Base-by-base conservation (phyloP, 768 basidiomycete species). In the Lactarius indigo region DNA sequence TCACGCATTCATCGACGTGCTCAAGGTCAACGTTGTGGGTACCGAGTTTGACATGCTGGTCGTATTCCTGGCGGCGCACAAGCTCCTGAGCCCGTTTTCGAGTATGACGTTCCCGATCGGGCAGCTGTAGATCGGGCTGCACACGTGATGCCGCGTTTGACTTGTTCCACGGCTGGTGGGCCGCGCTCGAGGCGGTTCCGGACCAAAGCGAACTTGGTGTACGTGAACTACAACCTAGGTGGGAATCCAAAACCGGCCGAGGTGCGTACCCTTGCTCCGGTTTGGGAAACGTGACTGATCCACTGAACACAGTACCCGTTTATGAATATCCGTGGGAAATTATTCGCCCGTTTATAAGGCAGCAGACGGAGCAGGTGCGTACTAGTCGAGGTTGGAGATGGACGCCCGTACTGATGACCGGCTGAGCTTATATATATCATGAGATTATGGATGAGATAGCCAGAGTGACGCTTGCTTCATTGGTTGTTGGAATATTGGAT, bases 61-160 rank as follows among this genome's bases (percentile, higher is more conserved):
- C 0, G 72, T 80, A 2, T 74, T 87, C 55, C 71, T 87, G 33
- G 33, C 56, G 74, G 7, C 1, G 78, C 81, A 13, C 86, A 41
- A 31, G 42, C 44, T 5, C 8, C 59, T 33, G 33, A 52, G 4
- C 33, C 33, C 33, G 33, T 33, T 33, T 33, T 33, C 9, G 1
- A 2, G 63, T 9, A 28, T 9, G 33, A 57, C 42, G 0, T 75
- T 91, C 2, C 89, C 89, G 10, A 85, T 91, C 73, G 88, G 88
- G 39, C 90, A 91, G 72, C 81, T 91, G 18, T 85, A 87, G 71
- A 78, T 91, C n/a, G 89, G 90, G 74, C 78, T 91, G 42, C 89
- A 91, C 73, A 70, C 73, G 2, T 70, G 72, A 66, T 35, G 71
- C 55, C 68, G 74, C 72, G 52, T 87, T 87, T 74, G 73, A 78